A percentile compares a stretch with the other conserved stretches of the same genome.
Conservation (phyloP, 1,284 basidiomycete species). For the Rhodotorula sp. region DNA sequence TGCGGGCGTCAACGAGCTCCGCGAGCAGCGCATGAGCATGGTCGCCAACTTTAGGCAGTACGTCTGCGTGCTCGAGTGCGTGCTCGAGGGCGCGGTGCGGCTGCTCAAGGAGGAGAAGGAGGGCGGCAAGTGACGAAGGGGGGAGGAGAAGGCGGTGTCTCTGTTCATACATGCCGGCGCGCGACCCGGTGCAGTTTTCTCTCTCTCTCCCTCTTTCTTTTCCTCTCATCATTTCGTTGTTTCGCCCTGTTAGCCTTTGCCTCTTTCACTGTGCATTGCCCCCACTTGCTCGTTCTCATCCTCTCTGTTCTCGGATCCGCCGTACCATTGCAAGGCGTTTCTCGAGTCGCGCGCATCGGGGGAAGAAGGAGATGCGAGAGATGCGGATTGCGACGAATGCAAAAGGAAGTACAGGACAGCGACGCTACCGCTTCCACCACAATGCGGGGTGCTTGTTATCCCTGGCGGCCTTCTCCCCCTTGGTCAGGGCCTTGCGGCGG, state of each 20-base stretch:
- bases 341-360: neutral
- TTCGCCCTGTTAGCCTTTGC: neutral
- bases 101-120: neutral
- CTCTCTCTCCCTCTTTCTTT: neutral
- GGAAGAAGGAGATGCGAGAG: neutral
- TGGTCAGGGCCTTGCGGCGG: constrained; percentile 13
- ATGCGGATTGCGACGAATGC: neutral
- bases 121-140: neutral
- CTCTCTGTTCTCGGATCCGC: neutral
- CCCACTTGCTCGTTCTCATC: neutral
- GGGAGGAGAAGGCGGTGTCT: no score
- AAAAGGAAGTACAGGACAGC: neutral
- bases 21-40: constrained; percentile 49
- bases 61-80: constrained; percentile 26
- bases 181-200: neutral
- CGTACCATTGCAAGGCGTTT: no score
- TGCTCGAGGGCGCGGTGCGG: constrained; percentile 37
- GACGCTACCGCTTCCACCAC: constrained; percentile 19
- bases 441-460: constrained; percentile 28
- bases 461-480: constrained; percentile 23
- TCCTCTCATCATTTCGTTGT: neutral
- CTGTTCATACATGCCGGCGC: no score
- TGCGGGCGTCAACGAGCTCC: constrained; percentile 43
- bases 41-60: constrained; percentile 49
- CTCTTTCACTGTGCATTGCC: neutral